phyloP scores from a whole-genome alignment of 2,329 filamentous ascomycete species.

The Fusarium drepaniforme region DNA sequence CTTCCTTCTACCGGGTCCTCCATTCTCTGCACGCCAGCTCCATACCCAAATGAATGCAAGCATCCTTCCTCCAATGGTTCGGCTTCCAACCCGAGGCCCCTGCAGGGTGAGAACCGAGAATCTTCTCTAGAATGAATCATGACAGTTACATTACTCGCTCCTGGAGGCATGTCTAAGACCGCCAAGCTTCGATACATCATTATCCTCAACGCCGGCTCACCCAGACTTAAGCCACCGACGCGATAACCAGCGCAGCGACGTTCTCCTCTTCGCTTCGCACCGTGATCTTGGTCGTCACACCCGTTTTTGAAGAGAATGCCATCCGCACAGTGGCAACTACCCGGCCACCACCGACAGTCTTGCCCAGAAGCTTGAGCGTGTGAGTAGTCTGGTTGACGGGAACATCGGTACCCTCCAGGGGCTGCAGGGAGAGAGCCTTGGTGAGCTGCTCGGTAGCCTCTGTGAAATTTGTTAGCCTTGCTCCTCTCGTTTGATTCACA shows the following conservation, averaged over 20 bases:
- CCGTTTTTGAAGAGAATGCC: conserved; percentile 92
- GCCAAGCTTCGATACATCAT: conserved; percentile 49
- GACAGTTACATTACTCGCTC: conserved; percentile 39
- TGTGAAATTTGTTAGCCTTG: conserved; percentile 52
- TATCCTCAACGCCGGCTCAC: conserved; percentile 52
- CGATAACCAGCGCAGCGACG: conserved; percentile 86
- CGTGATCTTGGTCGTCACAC: conserved; percentile 95
- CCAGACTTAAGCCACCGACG: conserved; percentile 78
- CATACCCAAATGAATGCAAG: conserved; percentile 16
- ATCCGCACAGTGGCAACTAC: conserved; percentile 91
- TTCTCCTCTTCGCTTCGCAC: conserved; percentile 94
- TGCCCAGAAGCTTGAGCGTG: conserved; percentile 94
- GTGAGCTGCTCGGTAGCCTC: conserved; percentile 94
- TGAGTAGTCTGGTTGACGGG: conserved; percentile 90
- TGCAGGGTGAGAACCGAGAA: conserved; percentile 19
- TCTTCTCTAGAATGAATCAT: conserved; percentile 32
- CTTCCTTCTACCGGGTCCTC: conserved; percentile 11
- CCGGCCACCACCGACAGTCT: conserved; percentile 90
- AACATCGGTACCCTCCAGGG: conserved; percentile 93
- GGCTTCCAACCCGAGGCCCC: background rate
- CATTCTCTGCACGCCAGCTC: conserved; percentile 20
- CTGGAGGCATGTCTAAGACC: conserved; percentile 45
- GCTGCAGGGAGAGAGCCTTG: conserved; percentile 89
- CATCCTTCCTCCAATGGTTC: conserved; percentile 12
- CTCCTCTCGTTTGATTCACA: no score